A percentile compares a stretch with the other conserved stretches of the same genome.
phyloP scores from a whole-genome alignment of 1,139 yeast genomes.

The Eremothecium coryli region DNA sequence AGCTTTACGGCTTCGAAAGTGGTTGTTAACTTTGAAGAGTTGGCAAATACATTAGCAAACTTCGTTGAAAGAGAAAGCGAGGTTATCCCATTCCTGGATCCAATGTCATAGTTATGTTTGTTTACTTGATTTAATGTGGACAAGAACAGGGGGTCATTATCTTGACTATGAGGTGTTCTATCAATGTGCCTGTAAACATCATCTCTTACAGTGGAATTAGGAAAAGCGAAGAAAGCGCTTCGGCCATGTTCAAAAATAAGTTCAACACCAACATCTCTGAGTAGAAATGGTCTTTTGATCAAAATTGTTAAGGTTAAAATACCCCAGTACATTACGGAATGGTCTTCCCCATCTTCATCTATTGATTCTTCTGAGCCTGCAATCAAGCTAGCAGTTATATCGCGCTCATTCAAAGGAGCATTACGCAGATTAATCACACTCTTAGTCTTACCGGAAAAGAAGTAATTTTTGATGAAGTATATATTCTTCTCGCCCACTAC shows the following conservation, averaged over 20 bases:
- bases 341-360: conserved; percentile 5
- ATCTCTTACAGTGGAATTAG: conserved; percentile 44
- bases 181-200: conserved; percentile 41
- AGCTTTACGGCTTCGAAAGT: conserved; percentile 49
- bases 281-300: conserved; percentile 62
- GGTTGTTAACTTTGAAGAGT: conserved; percentile 26
- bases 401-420: conserved; percentile 52
- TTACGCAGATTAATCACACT: conserved; percentile 56
- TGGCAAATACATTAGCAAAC: conserved; percentile 36
- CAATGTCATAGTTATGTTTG: conserved; percentile 22
- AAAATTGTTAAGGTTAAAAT: conserved; percentile 48
- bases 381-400: conserved; percentile 56
- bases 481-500: conserved; percentile 56
- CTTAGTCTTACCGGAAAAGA: conserved; percentile 44
- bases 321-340: conserved; percentile 40
- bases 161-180: conserved; percentile 37
- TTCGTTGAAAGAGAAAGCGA: conserved; percentile 31
- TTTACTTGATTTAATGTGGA: conserved; percentile 43
- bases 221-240: conserved; percentile 39
- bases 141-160: conserved; percentile 38
- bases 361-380: conserved; percentile 26
- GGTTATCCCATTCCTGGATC: conserved; percentile 27
- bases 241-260: conserved; percentile 65
- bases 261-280: conserved; percentile 73
- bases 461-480: conserved; percentile 62